A percentile compares a stretch with the other conserved stretches of the same genome.
Evolutionary conservation across 2,329 filamentous ascomycete genomes (phyloP).

Genomic region (Xylaria sp.): DNA sequence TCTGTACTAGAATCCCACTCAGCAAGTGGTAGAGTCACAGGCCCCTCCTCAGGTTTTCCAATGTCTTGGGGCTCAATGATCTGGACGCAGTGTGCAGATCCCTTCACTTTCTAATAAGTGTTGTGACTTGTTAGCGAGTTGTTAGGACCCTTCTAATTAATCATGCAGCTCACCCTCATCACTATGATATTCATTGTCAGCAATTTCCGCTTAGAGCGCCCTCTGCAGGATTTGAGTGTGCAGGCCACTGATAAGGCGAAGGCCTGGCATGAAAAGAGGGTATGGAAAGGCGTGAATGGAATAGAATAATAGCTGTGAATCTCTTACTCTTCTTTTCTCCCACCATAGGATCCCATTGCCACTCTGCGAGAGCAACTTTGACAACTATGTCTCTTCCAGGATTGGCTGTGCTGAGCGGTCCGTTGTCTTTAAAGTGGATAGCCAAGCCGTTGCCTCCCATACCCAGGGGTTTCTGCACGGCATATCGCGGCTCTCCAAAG

Average conservation of each 20-base stretch:
- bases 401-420: not conserved
- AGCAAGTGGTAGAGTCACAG: fast-evolving
- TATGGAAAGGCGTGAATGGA: not conserved
- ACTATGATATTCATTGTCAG: conserved; percentile 7
- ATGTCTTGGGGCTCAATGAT: conserved; percentile 28
- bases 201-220: not conserved
- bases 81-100: conserved; percentile 43
- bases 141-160: no score
- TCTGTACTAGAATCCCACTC: conserved; percentile 38
- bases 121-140: conserved; percentile 20
- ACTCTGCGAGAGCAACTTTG: conserved; percentile 27
- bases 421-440: conserved; percentile 24
- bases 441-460: conserved; percentile 31
- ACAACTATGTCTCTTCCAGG: conserved; percentile 34
- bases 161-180: conserved; percentile 29
- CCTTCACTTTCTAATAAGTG: conserved; percentile 38
- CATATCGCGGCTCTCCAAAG: conserved; percentile 19
- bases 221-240: not conserved
- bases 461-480: conserved; percentile 12
- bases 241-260: not conserved
- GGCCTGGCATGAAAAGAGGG: not conserved
- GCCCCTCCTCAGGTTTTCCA: conserved; percentile 2
- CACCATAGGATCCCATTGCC: not conserved
- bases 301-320: not conserved
- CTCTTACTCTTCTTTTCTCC: conserved; percentile 21